Base-by-base conservation (phyloP, 345 rosid genomes). In the Eucalyptus cloeziana region DNA sequence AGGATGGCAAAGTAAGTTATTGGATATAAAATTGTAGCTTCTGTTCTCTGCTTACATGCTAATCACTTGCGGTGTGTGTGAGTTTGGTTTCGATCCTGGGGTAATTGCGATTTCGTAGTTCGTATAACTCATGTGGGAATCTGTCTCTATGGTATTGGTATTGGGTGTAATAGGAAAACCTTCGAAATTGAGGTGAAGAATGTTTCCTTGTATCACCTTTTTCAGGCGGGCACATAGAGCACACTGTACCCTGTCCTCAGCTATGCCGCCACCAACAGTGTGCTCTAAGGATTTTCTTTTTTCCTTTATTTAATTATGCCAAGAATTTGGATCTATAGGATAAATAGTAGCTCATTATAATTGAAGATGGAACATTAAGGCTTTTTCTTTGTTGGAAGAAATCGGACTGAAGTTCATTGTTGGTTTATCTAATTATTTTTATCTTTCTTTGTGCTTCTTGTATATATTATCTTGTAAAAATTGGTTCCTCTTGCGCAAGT, bases 1-100 rank as follows among this genome's bases (percentile, higher is more conserved):
- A 80, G 69, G 94, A 90, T 49, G 91, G 86, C 88, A 92, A 90
- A 89, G 99, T 97, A 90, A 92, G 96, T 91, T 15, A 22, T 62
- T 76, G 43, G 27, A 22, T 51, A 43, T n/a, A 25, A n/a, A n/a
- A 12, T 89, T 87, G 47, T 33, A 7, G 49, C 62, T 87, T 24
- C 4, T 81, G 62, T 81, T 40, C n/a, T 31, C n/a, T 25, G 49
- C 51, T 56, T 15, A 15, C 80, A 43, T 87, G 76, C 44, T 3
- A 27, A 79, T 45, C 51, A 49, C 27, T 62, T 52, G 52, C 6
- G 3, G 56, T 52, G 44, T 52, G 87, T 33, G 14, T 86, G 45
- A 58, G 87, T 43, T 86, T 86, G 30, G 67, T 50, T 86, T 44
- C 8, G 16, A 76, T 76, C 30, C 85, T 76, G 27, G 47, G 24